Evolutionary conservation across 768 basidiomycete genomes (phyloP), one percentile per base, ranked within the genome.

Genomic region (Trametes villosa): DNA sequence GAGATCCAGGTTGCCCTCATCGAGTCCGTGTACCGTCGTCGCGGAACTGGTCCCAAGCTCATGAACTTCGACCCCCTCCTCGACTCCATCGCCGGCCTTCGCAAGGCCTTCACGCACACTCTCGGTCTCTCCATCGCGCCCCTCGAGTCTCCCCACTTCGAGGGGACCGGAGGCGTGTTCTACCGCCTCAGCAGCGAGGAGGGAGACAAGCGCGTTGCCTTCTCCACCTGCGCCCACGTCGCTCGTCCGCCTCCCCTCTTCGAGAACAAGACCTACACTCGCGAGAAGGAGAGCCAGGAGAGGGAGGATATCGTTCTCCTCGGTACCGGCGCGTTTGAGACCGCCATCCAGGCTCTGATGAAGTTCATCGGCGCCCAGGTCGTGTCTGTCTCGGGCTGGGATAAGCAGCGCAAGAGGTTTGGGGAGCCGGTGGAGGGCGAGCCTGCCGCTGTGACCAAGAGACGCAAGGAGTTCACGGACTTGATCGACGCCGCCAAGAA

Each of bases 81-180:
- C 24, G 44, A 45, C 44, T 17, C 44, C 24, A 26, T 45, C 44
- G 6, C 44, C 44, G 24, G 15, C 4, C 44, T 45, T 17, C 44
- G n/a, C 44, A 45, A 45, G 24, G 6, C 44, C 24, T 45, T 45
- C 24, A 45, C 44, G 8, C 44, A 5, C 44, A 45, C 44, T 22
- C 44, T 45, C 44, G 44, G 44, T 17, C 44, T 45, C 44, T 45
- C 44, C 44, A 45, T 45, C n/a, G 44, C 44, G 20, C 44, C 40
- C 11, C 40, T 41, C 9, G 18, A 41, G 40, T 11, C 40, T 9
- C 44, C 44, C 8, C 44, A 45, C 44, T 24, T 45, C 18, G 44
- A 45, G 24, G 44, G 44, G 9, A 78, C 79, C 2, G 75, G 70
- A 26, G 65, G 53, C 48, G 64, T 79, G 47, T 79, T 70, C 67